A percentile compares a stretch with the other conserved stretches of the same genome.
phyloP scores from a whole-genome alignment of 2,329 filamentous ascomycete species.

The Metarhizium album region DNA sequence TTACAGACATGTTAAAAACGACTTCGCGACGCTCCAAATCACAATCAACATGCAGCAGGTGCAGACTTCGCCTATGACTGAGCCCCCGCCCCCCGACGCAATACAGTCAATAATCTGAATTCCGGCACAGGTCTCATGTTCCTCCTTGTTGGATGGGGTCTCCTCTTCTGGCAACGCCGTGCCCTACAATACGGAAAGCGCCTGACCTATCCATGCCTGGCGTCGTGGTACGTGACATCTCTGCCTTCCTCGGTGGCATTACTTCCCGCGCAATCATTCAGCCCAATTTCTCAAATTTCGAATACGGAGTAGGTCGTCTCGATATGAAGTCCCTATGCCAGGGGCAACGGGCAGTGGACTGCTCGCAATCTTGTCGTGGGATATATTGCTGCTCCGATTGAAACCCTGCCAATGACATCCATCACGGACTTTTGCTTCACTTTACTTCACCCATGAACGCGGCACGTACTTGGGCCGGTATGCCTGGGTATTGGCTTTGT shows the following conservation, averaged over 20 bases:
- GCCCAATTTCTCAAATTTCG: not conserved
- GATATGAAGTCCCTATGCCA: conserved; percentile 23
- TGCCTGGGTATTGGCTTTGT: conserved; percentile 24
- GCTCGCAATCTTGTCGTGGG: conserved; percentile 33
- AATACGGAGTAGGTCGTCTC: conserved; percentile 8
- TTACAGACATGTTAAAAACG: conserved; percentile 12
- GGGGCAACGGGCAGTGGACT: conserved; percentile 31
- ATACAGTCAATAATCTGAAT: conserved; percentile 23
- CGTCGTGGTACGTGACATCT: conserved; percentile 4
- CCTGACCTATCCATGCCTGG: conserved; percentile 26
- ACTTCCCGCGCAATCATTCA: too few relatives aligned
- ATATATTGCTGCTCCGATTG: conserved; percentile 33
- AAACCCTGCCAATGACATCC: conserved; percentile 34
- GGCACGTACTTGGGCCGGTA: conserved; percentile 33
- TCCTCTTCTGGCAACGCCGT: conserved; percentile 37
- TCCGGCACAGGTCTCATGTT: conserved; percentile 31
- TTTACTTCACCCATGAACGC: conserved; percentile 31
- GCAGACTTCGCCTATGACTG: not conserved
- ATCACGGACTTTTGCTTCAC: conserved; percentile 31
- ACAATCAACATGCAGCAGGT: too few relatives aligned
- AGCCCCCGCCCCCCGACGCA: not conserved
- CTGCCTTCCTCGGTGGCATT: not conserved
- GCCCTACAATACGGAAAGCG: conserved; percentile 35
- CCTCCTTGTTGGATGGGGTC: conserved; percentile 32
- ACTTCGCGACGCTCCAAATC: not conserved